Conservation (phyloP, 371 early-diverging fungal species). For the Mucor irregularis region DNA sequence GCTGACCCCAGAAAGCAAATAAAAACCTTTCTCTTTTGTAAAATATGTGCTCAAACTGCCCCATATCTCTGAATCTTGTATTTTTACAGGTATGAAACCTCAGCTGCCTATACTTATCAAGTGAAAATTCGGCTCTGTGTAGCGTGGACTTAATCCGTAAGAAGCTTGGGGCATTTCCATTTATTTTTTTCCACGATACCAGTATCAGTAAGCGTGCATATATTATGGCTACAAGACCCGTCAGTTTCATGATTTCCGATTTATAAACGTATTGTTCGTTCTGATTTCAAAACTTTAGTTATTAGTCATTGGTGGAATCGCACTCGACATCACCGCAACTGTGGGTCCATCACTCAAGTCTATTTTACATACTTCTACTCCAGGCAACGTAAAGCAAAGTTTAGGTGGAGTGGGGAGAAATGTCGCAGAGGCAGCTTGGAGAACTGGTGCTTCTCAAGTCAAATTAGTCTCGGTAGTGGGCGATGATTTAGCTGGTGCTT, state of each 20-base stretch:
- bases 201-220: background rate
- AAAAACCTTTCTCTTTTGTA: too few relatives aligned
- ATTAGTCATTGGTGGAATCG: conserved; percentile 82
- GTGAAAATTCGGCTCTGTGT: too few relatives aligned
- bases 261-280: background rate
- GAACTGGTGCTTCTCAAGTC: conserved; percentile 60
- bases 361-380: conserved; percentile 67
- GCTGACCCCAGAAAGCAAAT: too few relatives aligned
- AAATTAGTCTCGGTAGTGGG: conserved; percentile 72
- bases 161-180: too few relatives aligned
- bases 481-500: conserved; percentile 64
- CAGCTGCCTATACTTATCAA: too few relatives aligned
- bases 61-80: too few relatives aligned
- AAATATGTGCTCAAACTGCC: too few relatives aligned
- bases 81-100: too few relatives aligned
- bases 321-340: conserved; percentile 75
- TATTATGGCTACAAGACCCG: conserved; percentile 10
- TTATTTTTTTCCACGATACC: too few relatives aligned
- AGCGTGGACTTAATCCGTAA: too few relatives aligned
- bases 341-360: conserved; percentile 17
- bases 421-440: conserved; percentile 78
- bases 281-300: conserved; percentile 26
- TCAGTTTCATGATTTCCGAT: conserved; percentile 1
- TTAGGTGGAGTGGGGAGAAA: conserved; percentile 93
- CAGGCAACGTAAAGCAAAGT: conserved; percentile 65